Evolutionary conservation across 257 asterid species (phyloP).

Genomic region (Cruciata laevipes): DNA sequence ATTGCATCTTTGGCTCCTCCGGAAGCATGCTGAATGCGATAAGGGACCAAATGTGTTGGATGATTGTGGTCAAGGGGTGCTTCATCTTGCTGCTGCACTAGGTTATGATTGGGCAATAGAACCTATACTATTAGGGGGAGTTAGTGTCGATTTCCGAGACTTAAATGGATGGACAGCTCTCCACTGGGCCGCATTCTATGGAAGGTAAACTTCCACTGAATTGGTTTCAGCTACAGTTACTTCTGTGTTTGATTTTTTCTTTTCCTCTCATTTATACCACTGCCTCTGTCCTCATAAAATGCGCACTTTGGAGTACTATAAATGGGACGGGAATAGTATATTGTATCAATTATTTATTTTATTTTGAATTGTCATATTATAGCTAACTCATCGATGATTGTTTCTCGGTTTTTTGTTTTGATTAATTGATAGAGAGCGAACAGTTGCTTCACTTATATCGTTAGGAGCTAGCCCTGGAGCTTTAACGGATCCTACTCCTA

Average conservation of each 20-base stretch:
- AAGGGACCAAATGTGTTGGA: slow-evolving; percentile 71
- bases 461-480: slow-evolving; percentile 71
- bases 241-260: background rate
- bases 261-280: background rate
- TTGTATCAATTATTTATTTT: background rate
- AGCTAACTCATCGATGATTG: slow-evolving; percentile 12
- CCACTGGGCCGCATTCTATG: slow-evolving; percentile 94
- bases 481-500: slow-evolving; percentile 76
- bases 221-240: background rate
- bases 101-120: slow-evolving; percentile 88
- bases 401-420: slow-evolving; percentile 13
- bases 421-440: slow-evolving; percentile 51
- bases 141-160: slow-evolving; percentile 78
- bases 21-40: slow-evolving; percentile 68
- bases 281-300: background rate
- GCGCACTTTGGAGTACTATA: too few species aligned
- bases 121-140: slow-evolving; percentile 72
- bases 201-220: slow-evolving; percentile 46
- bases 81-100: slow-evolving; percentile 83
- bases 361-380: background rate
- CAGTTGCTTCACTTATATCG: slow-evolving; percentile 69
- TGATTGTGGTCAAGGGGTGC: slow-evolving; percentile 80
- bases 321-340: background rate
- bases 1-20: slow-evolving; percentile 64
- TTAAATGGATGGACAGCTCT: slow-evolving; percentile 91